Evolutionary conservation across 306 rosid genomes (phyloP).

Genomic region (Macrotyloma uniflorum): DNA sequence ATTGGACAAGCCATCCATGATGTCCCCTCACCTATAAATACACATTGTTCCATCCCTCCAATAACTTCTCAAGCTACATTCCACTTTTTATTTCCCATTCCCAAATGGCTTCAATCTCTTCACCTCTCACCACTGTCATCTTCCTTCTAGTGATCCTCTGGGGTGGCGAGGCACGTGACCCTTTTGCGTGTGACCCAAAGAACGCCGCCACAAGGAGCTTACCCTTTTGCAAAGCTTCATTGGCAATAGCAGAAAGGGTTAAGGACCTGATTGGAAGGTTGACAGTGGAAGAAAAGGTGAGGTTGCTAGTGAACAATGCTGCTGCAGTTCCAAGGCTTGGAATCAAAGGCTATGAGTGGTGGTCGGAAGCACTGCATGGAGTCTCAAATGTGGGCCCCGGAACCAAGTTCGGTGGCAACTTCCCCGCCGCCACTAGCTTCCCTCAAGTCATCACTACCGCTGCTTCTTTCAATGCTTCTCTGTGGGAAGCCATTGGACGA

Average conservation of each 20-base stretch:
- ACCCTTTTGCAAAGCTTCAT: slow-evolving; percentile 52
- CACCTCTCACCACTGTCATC: slow-evolving; percentile 1
- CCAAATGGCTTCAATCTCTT: slow-evolving; percentile 44
- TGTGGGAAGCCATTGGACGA: slow-evolving; percentile 89
- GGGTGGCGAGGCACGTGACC: slow-evolving; percentile 46
- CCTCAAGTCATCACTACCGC: slow-evolving; percentile 91
- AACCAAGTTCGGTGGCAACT: slow-evolving; percentile 62
- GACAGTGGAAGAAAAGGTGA: slow-evolving; percentile 70
- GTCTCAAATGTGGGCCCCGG: slow-evolving; percentile 93
- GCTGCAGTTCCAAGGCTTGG: slow-evolving; percentile 71
- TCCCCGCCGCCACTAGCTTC: slow-evolving; percentile 84
- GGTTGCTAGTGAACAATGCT: slow-evolving; percentile 66
- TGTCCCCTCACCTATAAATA: slow-evolving; percentile 27
- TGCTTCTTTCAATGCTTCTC: slow-evolving; percentile 77
- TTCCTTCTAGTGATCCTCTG: not conserved
- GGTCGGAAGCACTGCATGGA: slow-evolving; percentile 94
- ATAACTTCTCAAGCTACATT: not conserved
- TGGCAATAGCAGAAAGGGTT: slow-evolving; percentile 56
- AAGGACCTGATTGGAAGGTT: slow-evolving; percentile 68
- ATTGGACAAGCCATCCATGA: not conserved
- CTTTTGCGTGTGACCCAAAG: slow-evolving; percentile 73
- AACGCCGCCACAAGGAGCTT: slow-evolving; percentile 40
- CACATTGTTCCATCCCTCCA: slow-evolving; percentile 6
- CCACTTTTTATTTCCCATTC: not conserved
- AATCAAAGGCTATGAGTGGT: slow-evolving; percentile 81